Percentiles rank a stretch among this genome's conserved stretches.
phyloP scores from a whole-genome alignment of 2,329 filamentous ascomycete species.

The Microsporum ferrugineum region DNA sequence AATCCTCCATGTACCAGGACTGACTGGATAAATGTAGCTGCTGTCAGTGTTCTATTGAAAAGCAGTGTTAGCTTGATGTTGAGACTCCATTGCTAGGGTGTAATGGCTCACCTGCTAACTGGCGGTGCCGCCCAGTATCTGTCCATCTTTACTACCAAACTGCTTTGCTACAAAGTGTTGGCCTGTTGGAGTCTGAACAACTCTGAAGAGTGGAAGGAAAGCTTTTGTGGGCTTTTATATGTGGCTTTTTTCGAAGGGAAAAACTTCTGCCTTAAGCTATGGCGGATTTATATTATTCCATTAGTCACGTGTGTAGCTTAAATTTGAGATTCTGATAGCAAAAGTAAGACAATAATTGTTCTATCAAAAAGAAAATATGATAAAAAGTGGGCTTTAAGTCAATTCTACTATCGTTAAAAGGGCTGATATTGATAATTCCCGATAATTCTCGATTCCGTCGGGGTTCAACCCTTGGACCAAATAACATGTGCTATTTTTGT shows the following conservation, averaged over 20 bases:
- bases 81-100: constrained; percentile 7
- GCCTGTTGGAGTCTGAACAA: neutral
- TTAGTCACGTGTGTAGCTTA: neutral
- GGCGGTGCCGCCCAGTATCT: constrained; percentile 55
- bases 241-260: constrained; percentile 1
- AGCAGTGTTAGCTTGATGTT: constrained; percentile 34
- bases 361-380: no score
- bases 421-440: neutral
- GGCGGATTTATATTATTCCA: neutral
- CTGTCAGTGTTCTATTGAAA: constrained; percentile 53
- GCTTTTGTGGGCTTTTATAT: neutral
- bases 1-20: constrained; percentile 47
- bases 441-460: neutral
- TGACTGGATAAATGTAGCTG: constrained; percentile 52
- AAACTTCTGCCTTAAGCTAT: neutral
- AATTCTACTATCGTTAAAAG: neutral
- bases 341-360: no score
- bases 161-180: constrained; percentile 1
- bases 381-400: no score
- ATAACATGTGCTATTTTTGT: neutral
- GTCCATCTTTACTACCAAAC: constrained; percentile 37
- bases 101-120: constrained; percentile 48
- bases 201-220: neutral
- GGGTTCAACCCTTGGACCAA: neutral
- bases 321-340: no score